These are phyloP conservation scores for Amniculicola lignicola DNA, from an alignment of 495 filamentous ascomycete species.

Conservation along the genomic window DNA sequence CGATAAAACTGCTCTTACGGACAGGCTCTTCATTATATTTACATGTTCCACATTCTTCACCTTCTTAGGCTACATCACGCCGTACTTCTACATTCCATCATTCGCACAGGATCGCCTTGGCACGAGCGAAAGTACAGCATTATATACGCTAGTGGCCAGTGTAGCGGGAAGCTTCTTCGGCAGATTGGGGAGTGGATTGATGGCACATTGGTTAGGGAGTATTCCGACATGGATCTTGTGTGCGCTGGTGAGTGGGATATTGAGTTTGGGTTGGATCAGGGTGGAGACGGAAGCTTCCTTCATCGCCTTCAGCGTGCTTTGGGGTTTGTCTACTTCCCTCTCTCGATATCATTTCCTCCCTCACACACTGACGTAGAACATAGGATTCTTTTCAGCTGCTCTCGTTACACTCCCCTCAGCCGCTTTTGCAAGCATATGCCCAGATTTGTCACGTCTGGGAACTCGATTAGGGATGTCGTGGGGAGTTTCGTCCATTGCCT, in stretches of 20 bases:
- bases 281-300: conserved; percentile 20
- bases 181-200: conserved; percentile 9
- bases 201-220: conserved; percentile 28
- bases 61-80: conserved; percentile 31
- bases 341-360: not conserved
- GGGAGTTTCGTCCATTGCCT: conserved; percentile 22
- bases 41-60: conserved; percentile 29
- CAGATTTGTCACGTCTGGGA: conserved; percentile 24
- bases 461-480: conserved; percentile 35
- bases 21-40: conserved; percentile 29
- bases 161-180: conserved; percentile 28
- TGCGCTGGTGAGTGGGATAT: conserved; percentile 13
- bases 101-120: conserved; percentile 27
- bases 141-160: conserved; percentile 26
- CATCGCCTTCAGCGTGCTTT: conserved; percentile 30
- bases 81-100: conserved; percentile 33
- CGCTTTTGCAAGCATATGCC: conserved; percentile 27
- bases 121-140: conserved; percentile 13
- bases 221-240: conserved; percentile 26
- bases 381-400: conserved; percentile 30
- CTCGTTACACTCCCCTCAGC: conserved; percentile 31
- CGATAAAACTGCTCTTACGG: conserved; percentile 20
- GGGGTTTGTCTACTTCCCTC: conserved; percentile 22
- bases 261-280: conserved; percentile 22
- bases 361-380: not conserved